Evolutionary conservation across 1,139 yeast genomes (phyloP), one percentile per base, ranked within the genome.

Genomic region (Yamadazyma triangularis): DNA sequence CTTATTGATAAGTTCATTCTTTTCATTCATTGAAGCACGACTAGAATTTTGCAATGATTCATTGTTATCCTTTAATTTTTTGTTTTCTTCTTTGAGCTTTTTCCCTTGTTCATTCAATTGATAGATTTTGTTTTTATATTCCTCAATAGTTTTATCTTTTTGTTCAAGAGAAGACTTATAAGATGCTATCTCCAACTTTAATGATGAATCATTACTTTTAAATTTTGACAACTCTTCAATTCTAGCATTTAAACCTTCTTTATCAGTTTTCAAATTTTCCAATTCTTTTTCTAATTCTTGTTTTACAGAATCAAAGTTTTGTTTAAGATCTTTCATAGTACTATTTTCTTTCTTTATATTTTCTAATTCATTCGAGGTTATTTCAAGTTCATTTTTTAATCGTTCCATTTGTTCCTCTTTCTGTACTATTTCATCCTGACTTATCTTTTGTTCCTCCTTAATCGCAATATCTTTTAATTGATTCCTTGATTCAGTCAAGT

Each of bases 401-500:
- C 9, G 31, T 25, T 10, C 26, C 5, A 15, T 18, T n/a, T 22
- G 14, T 16, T n/a, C 33, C 10, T 32, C 29, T 23, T 20, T 23
- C 2, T 21, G 18, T 9, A 27, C 16, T 8, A 36, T 9, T 9
- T 34, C 27, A n/a, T n/a, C n/a, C n/a, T n/a, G n/a, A n/a, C n/a
- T n/a, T n/a, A n/a, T n/a, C 10, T 38, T 30, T 8, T 36, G 30
- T 5, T 32, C 27, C 8, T 23, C 28, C 3, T n/a, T 18, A 4
- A 29, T 22, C 7, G 27, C 29, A 33, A 50, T 43, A 11, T 42
- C 48, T 33, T 61, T 58, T 13, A 62, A 38, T 34, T 63, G 45
- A 24, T 72, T 79, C 37, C 65, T 65, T 0, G 78, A 66, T 2
- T 64, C 60, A 0, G 86, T 93, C 15, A 86, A 62, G 30, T 85